These are phyloP conservation scores for Bruguiera gymnorhiza DNA, from an alignment of 345 rosid species.

Conservation along the genomic window DNA sequence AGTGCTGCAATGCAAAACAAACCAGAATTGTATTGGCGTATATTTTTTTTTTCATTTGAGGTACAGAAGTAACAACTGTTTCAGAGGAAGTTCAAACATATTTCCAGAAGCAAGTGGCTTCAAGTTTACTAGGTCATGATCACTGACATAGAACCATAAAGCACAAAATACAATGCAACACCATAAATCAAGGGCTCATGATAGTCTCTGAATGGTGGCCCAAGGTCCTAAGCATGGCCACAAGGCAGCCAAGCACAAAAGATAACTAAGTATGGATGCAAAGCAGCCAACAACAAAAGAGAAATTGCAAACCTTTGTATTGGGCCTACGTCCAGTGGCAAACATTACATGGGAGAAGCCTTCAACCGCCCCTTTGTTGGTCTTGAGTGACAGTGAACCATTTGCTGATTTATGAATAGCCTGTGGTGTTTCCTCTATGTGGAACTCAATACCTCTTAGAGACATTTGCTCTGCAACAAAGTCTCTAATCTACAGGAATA, in stretches of 20 bases:
- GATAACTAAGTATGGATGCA: neutral
- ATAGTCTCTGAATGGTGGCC: no score
- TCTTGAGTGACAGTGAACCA: slow-evolving; percentile 78
- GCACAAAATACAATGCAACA: neutral
- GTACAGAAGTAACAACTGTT: neutral
- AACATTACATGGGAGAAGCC: slow-evolving; percentile 96
- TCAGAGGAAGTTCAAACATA: no score
- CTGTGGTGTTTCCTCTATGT: slow-evolving; percentile 82
- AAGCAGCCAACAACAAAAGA: slow-evolving; percentile 11
- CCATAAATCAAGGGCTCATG: neutral
- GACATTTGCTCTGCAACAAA: slow-evolving; percentile 88
- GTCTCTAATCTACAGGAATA: slow-evolving; percentile 67
- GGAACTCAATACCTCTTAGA: slow-evolving; percentile 86
- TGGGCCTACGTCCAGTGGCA: slow-evolving; percentile 93
- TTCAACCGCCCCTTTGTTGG: slow-evolving; percentile 73
- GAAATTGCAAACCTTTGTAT: slow-evolving; percentile 61
- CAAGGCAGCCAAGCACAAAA: neutral
- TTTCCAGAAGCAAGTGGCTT: neutral
- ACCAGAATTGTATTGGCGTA: slow-evolving; percentile 16
- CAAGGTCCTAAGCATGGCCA: no score
- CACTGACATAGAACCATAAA: neutral
- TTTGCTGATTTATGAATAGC: slow-evolving; percentile 66
- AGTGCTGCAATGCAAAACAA: slow-evolving; percentile 53
- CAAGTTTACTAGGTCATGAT: neutral
- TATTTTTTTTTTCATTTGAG: neutral